Evolutionary conservation across 1,284 basidiomycete genomes (phyloP).

Genomic region (Ustilago esculenta): DNA sequence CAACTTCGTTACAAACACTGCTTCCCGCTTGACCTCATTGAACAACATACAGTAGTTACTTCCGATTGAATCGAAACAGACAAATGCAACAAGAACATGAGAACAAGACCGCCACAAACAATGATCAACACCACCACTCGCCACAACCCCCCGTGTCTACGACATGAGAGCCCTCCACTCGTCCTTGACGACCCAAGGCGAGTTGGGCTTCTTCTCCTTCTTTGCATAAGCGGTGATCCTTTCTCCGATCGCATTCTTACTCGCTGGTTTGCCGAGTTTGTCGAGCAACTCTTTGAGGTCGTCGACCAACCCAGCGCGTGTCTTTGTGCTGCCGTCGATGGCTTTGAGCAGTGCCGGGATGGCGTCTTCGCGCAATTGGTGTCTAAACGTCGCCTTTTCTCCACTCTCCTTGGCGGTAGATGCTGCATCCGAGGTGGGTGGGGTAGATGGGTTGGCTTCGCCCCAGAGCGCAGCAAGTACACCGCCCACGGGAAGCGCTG

Average conservation of each 20-base stretch:
- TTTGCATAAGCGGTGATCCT: slow-evolving; percentile 45
- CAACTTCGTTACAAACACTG: too few species aligned
- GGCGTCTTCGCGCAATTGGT: slow-evolving; percentile 38
- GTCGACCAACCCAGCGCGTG: slow-evolving; percentile 53
- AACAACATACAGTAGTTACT: too few species aligned
- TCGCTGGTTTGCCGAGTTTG: slow-evolving; percentile 37
- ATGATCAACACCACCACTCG: too few species aligned
- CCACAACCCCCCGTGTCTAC: too few species aligned
- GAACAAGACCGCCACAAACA: too few species aligned
- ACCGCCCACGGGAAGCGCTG: slow-evolving; percentile 22
- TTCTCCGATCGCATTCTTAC: slow-evolving; percentile 55
- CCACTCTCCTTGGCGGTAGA: background rate
- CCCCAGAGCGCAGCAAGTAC: slow-evolving; percentile 41
- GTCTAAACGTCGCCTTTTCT: slow-evolving; percentile 17
- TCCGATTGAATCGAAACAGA: too few species aligned
- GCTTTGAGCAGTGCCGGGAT: slow-evolving; percentile 40
- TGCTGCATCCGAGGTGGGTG: background rate
- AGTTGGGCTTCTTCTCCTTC: slow-evolving; percentile 48
- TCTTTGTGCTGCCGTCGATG: slow-evolving; percentile 56
- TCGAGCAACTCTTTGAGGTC: slow-evolving; percentile 56
- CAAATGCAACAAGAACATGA: too few species aligned
- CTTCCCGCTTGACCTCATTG: too few species aligned
- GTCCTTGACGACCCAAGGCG: slow-evolving; percentile 52
- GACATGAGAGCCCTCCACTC: slow-evolving; percentile 32
- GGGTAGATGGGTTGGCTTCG: slow-evolving; percentile 7